Conservation (phyloP, 768 basidiomycete species). For the Tephrocybe sp. region DNA sequence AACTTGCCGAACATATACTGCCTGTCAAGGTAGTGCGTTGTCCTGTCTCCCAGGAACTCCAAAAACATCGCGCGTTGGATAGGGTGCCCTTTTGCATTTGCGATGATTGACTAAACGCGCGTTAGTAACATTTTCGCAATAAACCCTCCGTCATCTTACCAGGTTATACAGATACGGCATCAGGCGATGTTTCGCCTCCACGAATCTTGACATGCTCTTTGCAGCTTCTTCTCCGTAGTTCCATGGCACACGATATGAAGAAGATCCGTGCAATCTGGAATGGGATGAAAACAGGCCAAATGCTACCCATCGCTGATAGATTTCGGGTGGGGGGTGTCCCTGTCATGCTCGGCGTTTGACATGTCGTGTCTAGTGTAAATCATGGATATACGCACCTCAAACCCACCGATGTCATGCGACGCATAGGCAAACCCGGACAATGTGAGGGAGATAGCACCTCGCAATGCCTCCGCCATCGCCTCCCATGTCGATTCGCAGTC, state of each 20-base stretch:
- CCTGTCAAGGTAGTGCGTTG: slow-evolving; percentile 56
- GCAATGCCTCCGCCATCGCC: slow-evolving; percentile 73
- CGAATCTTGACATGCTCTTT: slow-evolving; percentile 56
- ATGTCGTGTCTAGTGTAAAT: background rate
- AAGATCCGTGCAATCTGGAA: slow-evolving; percentile 69
- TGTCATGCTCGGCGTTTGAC: slow-evolving; percentile 18
- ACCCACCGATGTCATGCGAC: slow-evolving; percentile 77
- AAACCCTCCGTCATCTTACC: slow-evolving; percentile 27
- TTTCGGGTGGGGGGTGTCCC: slow-evolving; percentile 65
- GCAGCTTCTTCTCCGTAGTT: slow-evolving; percentile 71
- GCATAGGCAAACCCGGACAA: slow-evolving; percentile 69
- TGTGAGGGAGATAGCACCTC: slow-evolving; percentile 65
- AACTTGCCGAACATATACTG: slow-evolving; percentile 49
- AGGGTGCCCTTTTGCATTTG: slow-evolving; percentile 51
- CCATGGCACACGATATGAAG: slow-evolving; percentile 78
- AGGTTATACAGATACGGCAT: slow-evolving; percentile 72
- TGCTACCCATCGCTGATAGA: slow-evolving; percentile 76
- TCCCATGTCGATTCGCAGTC: slow-evolving; percentile 77
- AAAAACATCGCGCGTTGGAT: slow-evolving; percentile 66
- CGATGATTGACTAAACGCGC: slow-evolving; percentile 44
- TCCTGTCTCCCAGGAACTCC: slow-evolving; percentile 58
- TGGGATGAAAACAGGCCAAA: slow-evolving; percentile 78
- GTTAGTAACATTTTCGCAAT: slow-evolving; percentile 3
- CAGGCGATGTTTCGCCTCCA: slow-evolving; percentile 63
- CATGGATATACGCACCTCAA: slow-evolving; percentile 43